Evolutionary conservation across 73 alveolate genomes (phyloP).

Genomic region (Paramecium octaurelia): DNA sequence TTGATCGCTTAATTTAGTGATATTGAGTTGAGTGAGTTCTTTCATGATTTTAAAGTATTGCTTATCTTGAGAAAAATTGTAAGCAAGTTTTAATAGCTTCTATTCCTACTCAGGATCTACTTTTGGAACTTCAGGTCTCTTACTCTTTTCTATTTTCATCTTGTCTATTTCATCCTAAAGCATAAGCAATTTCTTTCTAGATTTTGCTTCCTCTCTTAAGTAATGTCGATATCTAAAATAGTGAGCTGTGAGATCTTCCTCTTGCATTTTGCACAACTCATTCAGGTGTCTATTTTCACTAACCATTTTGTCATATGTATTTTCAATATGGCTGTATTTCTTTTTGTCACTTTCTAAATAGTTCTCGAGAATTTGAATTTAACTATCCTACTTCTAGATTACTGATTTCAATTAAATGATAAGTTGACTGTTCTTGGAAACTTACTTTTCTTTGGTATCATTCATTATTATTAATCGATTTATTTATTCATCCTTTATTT

Average conservation of each 20-base stretch:
- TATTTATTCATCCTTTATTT: not conserved
- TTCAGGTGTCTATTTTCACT: not conserved
- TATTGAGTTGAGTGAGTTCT: conserved; percentile 5
- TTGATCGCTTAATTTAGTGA: not conserved
- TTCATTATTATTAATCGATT: not conserved
- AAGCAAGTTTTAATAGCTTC: not conserved
- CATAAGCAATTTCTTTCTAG: conserved; percentile 43
- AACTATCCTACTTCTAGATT: conserved; percentile 28
- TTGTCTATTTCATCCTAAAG: conserved; percentile 48
- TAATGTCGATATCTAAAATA: not conserved
- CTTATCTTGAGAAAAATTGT: conserved; percentile 10
- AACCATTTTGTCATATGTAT: not conserved
- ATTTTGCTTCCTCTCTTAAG: not conserved
- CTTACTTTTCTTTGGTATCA: conserved; percentile 38
- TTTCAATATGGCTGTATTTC: conserved; percentile 4
- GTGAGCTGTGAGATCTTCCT: conserved; percentile 45
- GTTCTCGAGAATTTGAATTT: not conserved
- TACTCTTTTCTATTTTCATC: conserved; percentile 54
- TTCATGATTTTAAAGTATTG: not conserved
- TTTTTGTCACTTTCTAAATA: conserved; percentile 34
- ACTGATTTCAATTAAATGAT: conserved; percentile 43
- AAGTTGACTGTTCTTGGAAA: not conserved
- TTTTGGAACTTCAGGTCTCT: conserved; percentile 43
- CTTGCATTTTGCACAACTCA: conserved; percentile 45
- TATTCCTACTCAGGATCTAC: conserved; percentile 16